Evolutionary conservation across 257 asterid genomes (phyloP).

Genomic region (Gentiana macrophylla): DNA sequence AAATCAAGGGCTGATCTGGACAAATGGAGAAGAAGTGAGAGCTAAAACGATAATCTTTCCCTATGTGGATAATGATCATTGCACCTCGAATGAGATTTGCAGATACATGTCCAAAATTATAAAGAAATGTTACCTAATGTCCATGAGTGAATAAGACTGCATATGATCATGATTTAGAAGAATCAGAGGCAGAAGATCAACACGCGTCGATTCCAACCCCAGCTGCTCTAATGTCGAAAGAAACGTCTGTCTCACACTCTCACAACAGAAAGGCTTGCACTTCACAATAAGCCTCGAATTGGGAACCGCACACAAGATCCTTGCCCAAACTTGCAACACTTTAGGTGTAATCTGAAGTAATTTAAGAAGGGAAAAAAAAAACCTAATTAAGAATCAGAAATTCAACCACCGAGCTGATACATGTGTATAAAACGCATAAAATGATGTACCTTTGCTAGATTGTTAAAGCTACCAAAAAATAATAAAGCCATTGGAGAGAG

Average conservation of each 20-base stretch:
- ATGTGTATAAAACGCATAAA: background rate
- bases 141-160: constrained; percentile 99
- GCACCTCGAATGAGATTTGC: no score
- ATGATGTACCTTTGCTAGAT: constrained; percentile 84
- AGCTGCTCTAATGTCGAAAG: constrained; percentile 75
- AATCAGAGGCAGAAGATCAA: constrained; percentile 93
- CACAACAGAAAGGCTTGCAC: constrained; percentile 97
- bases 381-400: background rate
- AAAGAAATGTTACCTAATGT: constrained; percentile 59
- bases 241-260: constrained; percentile 79
- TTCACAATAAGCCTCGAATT: constrained; percentile 91
- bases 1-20: no score
- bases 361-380: background rate
- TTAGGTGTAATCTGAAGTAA: constrained; percentile 72
- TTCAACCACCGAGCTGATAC: background rate
- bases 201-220: constrained; percentile 92
- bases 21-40: no score
- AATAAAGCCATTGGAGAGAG: constrained; percentile 77
- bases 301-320: constrained; percentile 86
- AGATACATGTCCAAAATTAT: no score
- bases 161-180: constrained; percentile 98
- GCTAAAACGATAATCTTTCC: no score
- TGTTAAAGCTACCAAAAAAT: constrained; percentile 99
- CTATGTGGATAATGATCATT: no score
- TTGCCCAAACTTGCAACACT: constrained; percentile 98